phyloP scores from a whole-genome alignment of 2,329 filamentous ascomycete species.

The Ophiostoma triangulosporum region DNA sequence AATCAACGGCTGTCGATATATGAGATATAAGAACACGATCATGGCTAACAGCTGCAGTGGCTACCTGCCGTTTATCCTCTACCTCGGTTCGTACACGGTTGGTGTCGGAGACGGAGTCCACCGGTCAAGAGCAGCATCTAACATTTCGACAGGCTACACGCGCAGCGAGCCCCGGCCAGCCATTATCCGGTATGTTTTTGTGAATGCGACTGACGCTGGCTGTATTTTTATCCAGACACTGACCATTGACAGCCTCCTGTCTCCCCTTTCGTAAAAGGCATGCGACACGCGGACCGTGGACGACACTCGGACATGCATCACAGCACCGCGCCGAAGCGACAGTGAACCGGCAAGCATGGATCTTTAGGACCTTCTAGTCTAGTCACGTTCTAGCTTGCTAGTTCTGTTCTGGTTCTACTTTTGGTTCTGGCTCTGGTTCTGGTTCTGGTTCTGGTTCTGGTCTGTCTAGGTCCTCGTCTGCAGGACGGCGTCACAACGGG shows the following conservation, averaged over 20 bases:
- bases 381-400: no score
- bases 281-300: neutral
- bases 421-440: no score
- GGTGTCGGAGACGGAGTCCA: neutral
- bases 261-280: slow-evolving; percentile 43
- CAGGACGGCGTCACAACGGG: no score
- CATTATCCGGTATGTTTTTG: slow-evolving; percentile 36
- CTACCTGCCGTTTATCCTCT: slow-evolving; percentile 92
- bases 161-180: slow-evolving; percentile 84
- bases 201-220: neutral
- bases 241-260: slow-evolving; percentile 37
- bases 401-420: no score
- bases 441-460: no score
- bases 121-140: neutral
- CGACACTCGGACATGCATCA: no score
- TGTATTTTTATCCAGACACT: neutral
- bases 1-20: neutral
- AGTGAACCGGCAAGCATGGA: no score
- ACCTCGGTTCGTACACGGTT: slow-evolving; percentile 55
- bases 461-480: no score
- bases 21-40: neutral
- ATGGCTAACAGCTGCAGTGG: slow-evolving; percentile 47
- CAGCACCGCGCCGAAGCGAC: no score
- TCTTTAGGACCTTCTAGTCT: no score
- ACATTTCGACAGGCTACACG: slow-evolving; percentile 63